phyloP scores from a whole-genome alignment of 257 asterid species.

The Solanum chiquidenum region DNA sequence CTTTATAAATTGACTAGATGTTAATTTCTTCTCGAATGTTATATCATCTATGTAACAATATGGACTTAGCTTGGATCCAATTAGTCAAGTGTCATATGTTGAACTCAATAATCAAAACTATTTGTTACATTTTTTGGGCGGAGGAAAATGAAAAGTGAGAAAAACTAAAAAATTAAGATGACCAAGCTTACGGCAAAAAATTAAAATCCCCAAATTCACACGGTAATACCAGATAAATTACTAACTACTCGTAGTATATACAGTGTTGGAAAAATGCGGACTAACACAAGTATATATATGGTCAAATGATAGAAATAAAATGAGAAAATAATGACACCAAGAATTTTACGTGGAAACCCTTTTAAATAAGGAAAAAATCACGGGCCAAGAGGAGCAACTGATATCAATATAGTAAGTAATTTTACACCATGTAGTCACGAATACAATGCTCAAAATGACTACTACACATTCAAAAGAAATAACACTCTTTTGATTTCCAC shows the following conservation, averaged over 20 bases:
- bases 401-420: too few species aligned
- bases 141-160: background rate
- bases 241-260: background rate
- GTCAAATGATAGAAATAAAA: too few species aligned
- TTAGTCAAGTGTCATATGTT: background rate
- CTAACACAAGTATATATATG: too few species aligned
- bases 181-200: background rate
- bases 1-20: background rate
- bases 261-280: too few species aligned
- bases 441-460: too few species aligned
- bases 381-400: too few species aligned
- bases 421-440: too few species aligned
- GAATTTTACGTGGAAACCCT: too few species aligned
- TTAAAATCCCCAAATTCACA: background rate
- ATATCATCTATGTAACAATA: background rate
- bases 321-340: too few species aligned
- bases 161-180: background rate
- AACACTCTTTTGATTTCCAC: too few species aligned
- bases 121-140: background rate
- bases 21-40: background rate
- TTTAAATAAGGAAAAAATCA: too few species aligned
- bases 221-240: background rate
- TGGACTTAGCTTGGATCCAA: background rate
- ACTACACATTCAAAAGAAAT: too few species aligned
- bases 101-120: background rate